phyloP scores from a whole-genome alignment of 495 filamentous ascomycete genomes.

The Hypomontagnella submonticulosa region DNA sequence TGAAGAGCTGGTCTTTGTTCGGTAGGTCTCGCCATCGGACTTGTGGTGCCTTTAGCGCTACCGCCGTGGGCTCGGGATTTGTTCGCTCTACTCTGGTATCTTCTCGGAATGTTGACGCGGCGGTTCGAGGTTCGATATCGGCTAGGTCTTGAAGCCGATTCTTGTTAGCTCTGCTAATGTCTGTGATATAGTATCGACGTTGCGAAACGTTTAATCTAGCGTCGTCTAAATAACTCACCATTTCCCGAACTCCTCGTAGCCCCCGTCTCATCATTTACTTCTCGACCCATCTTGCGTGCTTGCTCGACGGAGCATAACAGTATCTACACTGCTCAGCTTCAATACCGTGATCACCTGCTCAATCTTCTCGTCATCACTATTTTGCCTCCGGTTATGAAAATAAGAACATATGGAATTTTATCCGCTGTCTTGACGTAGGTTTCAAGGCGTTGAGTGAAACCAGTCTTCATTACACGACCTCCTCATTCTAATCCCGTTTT shows the following conservation, averaged over 20 bases:
- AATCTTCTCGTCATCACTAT: not conserved
- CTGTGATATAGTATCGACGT: not conserved
- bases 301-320: not conserved
- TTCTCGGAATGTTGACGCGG: slow-evolving; percentile 7
- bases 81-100: slow-evolving; percentile 10
- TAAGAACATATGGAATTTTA: not conserved
- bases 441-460: slow-evolving; percentile 1
- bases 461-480: not conserved
- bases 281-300: slow-evolving; percentile 27
- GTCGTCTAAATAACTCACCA: slow-evolving; percentile 22
- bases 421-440: slow-evolving; percentile 1
- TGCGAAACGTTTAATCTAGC: not conserved
- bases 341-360: not conserved
- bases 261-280: slow-evolving; percentile 12
- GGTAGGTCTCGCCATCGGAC: slow-evolving; percentile 57
- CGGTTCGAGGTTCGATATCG: slow-evolving; percentile 21
- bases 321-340: not conserved
- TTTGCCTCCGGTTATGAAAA: not conserved
- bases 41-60: slow-evolving; percentile 9
- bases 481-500: not conserved
- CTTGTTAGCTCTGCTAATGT: not conserved
- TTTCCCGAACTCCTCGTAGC: slow-evolving; percentile 21
- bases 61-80: not conserved
- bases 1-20: slow-evolving; percentile 62
- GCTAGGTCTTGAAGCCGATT: slow-evolving; percentile 5